Base-by-base conservation (phyloP, 129 eudicot genomes). In the Heracleum sosnowskyi region DNA sequence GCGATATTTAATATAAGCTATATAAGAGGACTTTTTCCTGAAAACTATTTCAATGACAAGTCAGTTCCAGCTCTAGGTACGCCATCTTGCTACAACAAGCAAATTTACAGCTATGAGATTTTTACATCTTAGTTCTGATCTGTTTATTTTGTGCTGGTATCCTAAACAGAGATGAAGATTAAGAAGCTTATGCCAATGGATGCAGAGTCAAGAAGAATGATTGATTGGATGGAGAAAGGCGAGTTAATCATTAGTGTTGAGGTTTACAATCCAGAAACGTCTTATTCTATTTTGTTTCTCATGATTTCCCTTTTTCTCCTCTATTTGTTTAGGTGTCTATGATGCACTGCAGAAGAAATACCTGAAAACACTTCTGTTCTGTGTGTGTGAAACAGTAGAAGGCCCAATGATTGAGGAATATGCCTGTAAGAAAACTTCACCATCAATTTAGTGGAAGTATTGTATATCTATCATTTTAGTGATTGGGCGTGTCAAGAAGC, bases 141-240 rank as follows among this genome's bases (percentile, higher is more conserved):
- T 41, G n/a, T 37, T 74, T 28, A 13, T 74, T 73, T 45, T 39
- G 33, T 33, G 64, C 64, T 83, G 51, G 24, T 15, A 51, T 84
- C 76, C 81, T 73, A 37, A 75, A 71, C 91, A 96, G 97, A 96
- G 86, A 96, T 96, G 99, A 96, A 96, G 91, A 92, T 96, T 73
- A 96, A 96, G 88, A 92, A 92, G 90, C 97, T 96, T 44, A 90
- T 92, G 99, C 99, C 99, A 44, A 79, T 92, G 96, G 99, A 96
- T 89, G 91, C 88, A 7, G 99, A 96, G 85, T 92, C 99, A 16
- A 93, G 99, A 44, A 90, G 99, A 79, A 91, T 96, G 47, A 87
- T 96, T 81, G 99, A 96, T 81, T 96, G 97, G 99, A 96, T 92
- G 99, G 99, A 96, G 90, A 96, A 96, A 96, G 97, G 97, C 81